Conservation (phyloP, 2,329 filamentous ascomycete species). For the Colletotrichum tofieldiae region DNA sequence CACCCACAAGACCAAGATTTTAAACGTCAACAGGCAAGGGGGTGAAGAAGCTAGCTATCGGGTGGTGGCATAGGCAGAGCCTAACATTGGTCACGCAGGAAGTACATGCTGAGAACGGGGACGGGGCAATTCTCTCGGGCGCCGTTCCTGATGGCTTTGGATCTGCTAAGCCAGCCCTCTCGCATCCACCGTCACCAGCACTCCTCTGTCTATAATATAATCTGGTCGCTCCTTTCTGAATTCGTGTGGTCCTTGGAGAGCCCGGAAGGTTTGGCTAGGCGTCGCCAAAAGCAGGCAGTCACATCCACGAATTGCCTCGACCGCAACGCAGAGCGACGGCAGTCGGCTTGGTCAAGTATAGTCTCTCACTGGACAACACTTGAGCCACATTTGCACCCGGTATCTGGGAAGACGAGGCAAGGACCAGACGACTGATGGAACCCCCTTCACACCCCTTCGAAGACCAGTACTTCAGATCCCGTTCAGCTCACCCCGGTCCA, state of each 20-base stretch:
- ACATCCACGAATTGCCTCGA: not conserved
- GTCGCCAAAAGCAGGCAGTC: not conserved
- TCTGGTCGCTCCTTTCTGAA: not conserved
- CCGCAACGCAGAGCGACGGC: not conserved
- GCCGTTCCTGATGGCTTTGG: constrained; percentile 10
- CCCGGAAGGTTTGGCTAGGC: not conserved
- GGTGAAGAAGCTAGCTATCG: not conserved
- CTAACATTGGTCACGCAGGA: constrained; percentile 11
- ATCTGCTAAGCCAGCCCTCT: not conserved
- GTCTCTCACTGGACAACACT: not conserved
- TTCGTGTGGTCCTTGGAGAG: not conserved
- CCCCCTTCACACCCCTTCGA: not conserved
- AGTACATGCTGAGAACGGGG: constrained; percentile 1
- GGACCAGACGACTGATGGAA: not conserved
- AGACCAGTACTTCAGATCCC: not conserved
- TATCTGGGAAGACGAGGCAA: constrained; percentile 1
- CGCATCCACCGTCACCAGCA: not conserved
- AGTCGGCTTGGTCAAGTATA: not conserved
- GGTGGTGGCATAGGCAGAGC: constrained; percentile 1
- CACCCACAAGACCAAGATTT: constrained; percentile 8
- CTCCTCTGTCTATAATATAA: constrained; percentile 11
- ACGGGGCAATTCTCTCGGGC: not conserved
- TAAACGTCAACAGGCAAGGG: constrained; percentile 16
- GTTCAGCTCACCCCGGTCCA: constrained; percentile 1
- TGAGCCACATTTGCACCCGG: constrained; percentile 7